A percentile compares a stretch with the other conserved stretches of the same genome.
Conservation (phyloP, 2,329 filamentous ascomycete species). For the Graphilbum fragrans region DNA sequence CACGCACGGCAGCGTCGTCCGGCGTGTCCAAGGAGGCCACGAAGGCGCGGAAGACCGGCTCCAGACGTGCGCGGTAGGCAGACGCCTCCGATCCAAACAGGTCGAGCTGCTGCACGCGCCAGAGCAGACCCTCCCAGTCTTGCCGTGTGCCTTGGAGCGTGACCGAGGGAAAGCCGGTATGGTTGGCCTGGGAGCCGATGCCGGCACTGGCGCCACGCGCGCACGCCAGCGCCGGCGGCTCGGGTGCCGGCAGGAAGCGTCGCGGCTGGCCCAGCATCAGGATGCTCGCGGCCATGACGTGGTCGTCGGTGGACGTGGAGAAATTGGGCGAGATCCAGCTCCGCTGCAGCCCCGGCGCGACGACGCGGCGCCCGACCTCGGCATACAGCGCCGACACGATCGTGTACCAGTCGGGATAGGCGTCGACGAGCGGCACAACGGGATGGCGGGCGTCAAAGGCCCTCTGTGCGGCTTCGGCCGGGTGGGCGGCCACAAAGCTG, state of each 20-base stretch:
- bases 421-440: slow-evolving; percentile 23
- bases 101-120: slow-evolving; percentile 28
- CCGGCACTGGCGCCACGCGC: no score
- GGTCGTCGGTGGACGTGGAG: slow-evolving; percentile 24
- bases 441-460: slow-evolving; percentile 33
- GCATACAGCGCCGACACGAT: slow-evolving; percentile 19
- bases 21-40: slow-evolving; percentile 29
- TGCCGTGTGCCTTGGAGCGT: slow-evolving; percentile 23
- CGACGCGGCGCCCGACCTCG: slow-evolving; percentile 23
- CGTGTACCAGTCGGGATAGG: slow-evolving; percentile 11
- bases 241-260: slow-evolving; percentile 22
- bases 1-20: slow-evolving; percentile 16
- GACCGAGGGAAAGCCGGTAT: slow-evolving; percentile 29
- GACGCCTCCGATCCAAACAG: slow-evolving; percentile 30
- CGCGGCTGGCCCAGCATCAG: slow-evolving; percentile 6
- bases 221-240: background rate
- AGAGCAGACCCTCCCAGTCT: slow-evolving; percentile 28
- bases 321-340: slow-evolving; percentile 31
- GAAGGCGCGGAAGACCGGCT: slow-evolving; percentile 31
- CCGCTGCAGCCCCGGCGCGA: slow-evolving; percentile 23
- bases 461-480: slow-evolving; percentile 22
- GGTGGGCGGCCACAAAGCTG: slow-evolving; percentile 34
- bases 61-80: slow-evolving; percentile 24
- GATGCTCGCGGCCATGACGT: slow-evolving; percentile 20
- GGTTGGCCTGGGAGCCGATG: slow-evolving; percentile 24